Conservation (phyloP, 441 rosid species). For the Erodium chrysanthum region DNA sequence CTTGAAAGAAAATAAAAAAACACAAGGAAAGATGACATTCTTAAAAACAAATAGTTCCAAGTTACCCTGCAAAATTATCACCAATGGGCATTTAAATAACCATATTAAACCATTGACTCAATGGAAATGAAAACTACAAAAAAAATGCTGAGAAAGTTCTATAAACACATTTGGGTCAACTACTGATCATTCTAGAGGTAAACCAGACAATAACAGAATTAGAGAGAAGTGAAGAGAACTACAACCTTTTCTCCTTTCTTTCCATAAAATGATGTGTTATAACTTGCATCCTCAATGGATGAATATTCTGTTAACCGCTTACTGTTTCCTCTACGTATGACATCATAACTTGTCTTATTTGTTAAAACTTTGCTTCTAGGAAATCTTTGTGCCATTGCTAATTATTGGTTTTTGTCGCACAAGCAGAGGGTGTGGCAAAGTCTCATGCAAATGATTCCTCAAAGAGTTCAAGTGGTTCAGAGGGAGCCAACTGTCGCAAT, state of each 20-base stretch:
- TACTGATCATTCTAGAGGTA: not conserved
- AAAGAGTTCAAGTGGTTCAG: not conserved
- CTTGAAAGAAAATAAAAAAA: not conserved
- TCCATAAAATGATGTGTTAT: not conserved
- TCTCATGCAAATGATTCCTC: not conserved
- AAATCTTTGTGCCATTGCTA: not conserved
- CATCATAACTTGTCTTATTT: slow-evolving; percentile 3
- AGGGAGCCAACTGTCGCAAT: not conserved
- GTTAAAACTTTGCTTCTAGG: not conserved
- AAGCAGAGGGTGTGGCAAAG: not conserved
- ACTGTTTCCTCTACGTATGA: not conserved
- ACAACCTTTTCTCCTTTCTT: not conserved
- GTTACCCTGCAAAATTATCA: not conserved
- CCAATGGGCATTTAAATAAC: not conserved
- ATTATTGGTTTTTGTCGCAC: not conserved
- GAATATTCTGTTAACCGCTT: not conserved
- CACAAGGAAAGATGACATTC: not conserved
- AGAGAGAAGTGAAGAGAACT: not conserved
- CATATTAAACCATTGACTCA: not conserved
- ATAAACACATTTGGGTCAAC: not conserved
- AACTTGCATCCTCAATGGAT: no score
- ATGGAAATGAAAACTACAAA: not conserved
- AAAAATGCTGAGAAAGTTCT: not conserved
- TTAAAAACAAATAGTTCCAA: not conserved
- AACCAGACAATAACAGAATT: not conserved